Conservation (phyloP, 2,329 filamentous ascomycete species). For the Dactylonectria macrodidyma region DNA sequence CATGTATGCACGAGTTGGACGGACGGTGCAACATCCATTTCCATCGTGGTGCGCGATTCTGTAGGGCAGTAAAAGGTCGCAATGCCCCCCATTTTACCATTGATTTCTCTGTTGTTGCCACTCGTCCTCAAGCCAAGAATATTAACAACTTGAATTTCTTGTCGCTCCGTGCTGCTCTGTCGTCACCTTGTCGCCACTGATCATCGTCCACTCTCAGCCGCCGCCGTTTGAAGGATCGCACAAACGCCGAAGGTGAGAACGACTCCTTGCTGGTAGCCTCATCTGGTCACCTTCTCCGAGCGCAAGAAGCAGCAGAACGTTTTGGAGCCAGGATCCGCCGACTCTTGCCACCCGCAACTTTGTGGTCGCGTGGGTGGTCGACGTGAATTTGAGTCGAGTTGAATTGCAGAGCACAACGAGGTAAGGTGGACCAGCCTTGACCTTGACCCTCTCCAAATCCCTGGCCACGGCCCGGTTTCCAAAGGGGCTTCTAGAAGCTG, state of each 20-base stretch:
- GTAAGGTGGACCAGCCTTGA: slow-evolving; percentile 27
- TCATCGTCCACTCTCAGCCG: neutral
- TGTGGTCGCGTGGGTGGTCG: slow-evolving; percentile 38
- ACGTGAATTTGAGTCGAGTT: slow-evolving; percentile 47
- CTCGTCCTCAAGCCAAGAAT: neutral
- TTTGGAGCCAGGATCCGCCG: slow-evolving; percentile 19
- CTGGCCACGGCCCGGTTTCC: slow-evolving; percentile 41
- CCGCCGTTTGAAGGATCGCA: neutral
- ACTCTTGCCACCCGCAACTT: slow-evolving; percentile 25
- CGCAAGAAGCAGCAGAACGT: slow-evolving; percentile 24
- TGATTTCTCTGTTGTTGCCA: slow-evolving; percentile 9
- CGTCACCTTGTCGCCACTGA: slow-evolving; percentile 2
- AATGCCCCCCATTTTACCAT: slow-evolving; percentile 7
- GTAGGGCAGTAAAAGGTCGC: slow-evolving; percentile 25
- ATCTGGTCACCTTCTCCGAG: slow-evolving; percentile 10
- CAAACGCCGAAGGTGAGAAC: neutral
- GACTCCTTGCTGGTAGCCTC: slow-evolving; percentile 13
- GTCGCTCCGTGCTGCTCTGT: slow-evolving; percentile 5
- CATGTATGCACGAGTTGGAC: neutral
- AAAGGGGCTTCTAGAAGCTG: slow-evolving; percentile 49
- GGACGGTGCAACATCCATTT: slow-evolving; percentile 5
- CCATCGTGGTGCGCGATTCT: slow-evolving; percentile 16
- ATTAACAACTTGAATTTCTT: neutral
- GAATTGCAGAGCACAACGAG: slow-evolving; percentile 38
- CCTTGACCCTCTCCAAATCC: slow-evolving; percentile 31